Evolutionary conservation across 371 early-diverging fungal genomes (phyloP).

Genomic region (Zopfochytrium polystomum): DNA sequence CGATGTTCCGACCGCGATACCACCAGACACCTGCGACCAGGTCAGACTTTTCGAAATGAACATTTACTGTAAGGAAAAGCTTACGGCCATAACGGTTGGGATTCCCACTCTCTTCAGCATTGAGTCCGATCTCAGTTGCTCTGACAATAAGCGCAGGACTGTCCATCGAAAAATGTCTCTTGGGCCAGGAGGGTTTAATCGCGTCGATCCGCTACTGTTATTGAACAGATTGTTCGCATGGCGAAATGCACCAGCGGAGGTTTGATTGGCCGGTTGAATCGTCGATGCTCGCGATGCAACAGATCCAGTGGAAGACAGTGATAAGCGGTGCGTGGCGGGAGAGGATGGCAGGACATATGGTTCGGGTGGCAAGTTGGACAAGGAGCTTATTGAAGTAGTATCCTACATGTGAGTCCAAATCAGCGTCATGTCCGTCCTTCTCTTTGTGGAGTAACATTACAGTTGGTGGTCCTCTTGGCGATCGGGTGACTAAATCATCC

Average conservation of each 20-base stretch:
- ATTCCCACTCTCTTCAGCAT: constrained; percentile 57
- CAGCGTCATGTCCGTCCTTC: too few species aligned
- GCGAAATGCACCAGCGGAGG: background rate
- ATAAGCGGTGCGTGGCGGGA: too few species aligned
- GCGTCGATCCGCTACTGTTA: background rate
- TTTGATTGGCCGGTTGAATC: background rate
- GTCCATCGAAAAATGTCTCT: constrained; percentile 74
- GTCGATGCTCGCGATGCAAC: constrained; percentile 13
- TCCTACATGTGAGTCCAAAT: too few species aligned
- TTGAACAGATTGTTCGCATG: background rate
- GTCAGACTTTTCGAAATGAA: constrained; percentile 5
- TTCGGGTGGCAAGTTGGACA: too few species aligned
- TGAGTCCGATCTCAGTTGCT: constrained; percentile 61
- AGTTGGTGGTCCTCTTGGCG: constrained; percentile 9
- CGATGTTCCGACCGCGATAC: constrained; percentile 74
- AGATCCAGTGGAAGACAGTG: too few species aligned
- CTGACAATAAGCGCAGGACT: constrained; percentile 61
- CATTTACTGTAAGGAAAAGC: constrained; percentile 20
- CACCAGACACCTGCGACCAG: constrained; percentile 46
- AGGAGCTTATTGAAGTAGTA: too few species aligned
- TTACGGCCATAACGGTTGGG: constrained; percentile 60
- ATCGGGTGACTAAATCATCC: too few species aligned
- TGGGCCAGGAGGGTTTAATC: constrained; percentile 27
- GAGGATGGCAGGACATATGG: too few species aligned
- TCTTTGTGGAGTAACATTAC: constrained; percentile 3